A percentile compares a stretch with the other conserved stretches of the same genome.
These are phyloP conservation scores for Chamaenerion angustifolium DNA, from an alignment of 345 rosid species.

Conservation along the genomic window DNA sequence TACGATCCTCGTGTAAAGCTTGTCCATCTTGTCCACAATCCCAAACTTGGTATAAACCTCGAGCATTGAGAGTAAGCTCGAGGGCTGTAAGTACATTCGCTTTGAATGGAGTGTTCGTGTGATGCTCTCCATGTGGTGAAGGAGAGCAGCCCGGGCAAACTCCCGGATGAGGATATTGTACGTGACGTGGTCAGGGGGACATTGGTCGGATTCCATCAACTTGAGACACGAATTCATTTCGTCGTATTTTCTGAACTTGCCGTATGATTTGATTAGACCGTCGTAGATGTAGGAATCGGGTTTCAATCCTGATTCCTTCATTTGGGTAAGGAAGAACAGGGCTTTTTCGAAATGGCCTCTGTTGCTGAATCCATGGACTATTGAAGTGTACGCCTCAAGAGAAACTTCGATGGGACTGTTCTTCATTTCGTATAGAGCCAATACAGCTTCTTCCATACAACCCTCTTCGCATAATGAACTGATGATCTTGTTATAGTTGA, in stretches of 20 bases:
- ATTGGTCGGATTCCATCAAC: conserved; percentile 42
- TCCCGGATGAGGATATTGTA: conserved; percentile 50
- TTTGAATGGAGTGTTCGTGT: conserved; percentile 25
- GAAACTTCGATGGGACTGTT: conserved; percentile 23
- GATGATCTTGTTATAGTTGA: conserved; percentile 42
- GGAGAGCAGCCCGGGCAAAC: conserved; percentile 47
- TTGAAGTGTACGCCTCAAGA: conserved; percentile 31
- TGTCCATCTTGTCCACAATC: conserved; percentile 49
- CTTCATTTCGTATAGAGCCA: conserved; percentile 33
- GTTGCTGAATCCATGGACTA: conserved; percentile 35
- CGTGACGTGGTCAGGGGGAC: conserved; percentile 38
- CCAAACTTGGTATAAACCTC: conserved; percentile 50
- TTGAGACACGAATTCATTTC: conserved; percentile 43
- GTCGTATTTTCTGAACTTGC: conserved; percentile 44
- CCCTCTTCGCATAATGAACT: conserved; percentile 31
- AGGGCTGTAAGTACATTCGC: conserved; percentile 36
- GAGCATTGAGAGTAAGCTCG: conserved; percentile 42
- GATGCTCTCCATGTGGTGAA: conserved; percentile 43
- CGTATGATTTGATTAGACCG: conserved; percentile 45
- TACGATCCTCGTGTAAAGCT: conserved; percentile 18
- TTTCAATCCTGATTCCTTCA: conserved; percentile 26
- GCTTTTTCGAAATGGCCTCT: conserved; percentile 40
- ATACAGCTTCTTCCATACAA: conserved; percentile 30
- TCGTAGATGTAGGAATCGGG: conserved; percentile 35
- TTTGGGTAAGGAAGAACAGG: conserved; percentile 23